phyloP scores from a whole-genome alignment of 768 basidiomycete genomes.

The Strobilomyces echinocephalus region DNA sequence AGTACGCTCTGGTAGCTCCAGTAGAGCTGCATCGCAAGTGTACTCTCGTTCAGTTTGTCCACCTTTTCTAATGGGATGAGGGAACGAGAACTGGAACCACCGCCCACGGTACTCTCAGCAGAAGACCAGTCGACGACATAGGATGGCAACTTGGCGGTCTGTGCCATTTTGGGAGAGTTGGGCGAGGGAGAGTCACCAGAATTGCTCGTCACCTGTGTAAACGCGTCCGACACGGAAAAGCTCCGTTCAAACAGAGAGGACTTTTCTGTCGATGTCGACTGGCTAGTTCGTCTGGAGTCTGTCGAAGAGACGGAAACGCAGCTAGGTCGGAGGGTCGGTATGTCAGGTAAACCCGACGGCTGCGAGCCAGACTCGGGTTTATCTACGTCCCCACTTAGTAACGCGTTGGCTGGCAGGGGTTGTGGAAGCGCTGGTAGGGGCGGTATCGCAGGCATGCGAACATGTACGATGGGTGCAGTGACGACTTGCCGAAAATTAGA shows the following conservation, averaged over 20 bases:
- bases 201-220: slow-evolving; percentile 20
- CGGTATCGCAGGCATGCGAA: slow-evolving; percentile 67
- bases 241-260: slow-evolving; percentile 30
- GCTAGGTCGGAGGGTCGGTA: slow-evolving; percentile 32
- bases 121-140: slow-evolving; percentile 47
- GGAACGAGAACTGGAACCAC: slow-evolving; percentile 29
- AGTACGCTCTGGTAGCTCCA: slow-evolving; percentile 57
- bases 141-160: slow-evolving; percentile 22
- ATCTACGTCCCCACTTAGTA: slow-evolving; percentile 23
- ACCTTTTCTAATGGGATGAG: slow-evolving; percentile 42
- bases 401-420: slow-evolving; percentile 24
- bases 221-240: slow-evolving; percentile 24
- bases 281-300: slow-evolving; percentile 32
- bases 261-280: slow-evolving; percentile 31
- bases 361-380: slow-evolving; percentile 22
- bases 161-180: slow-evolving; percentile 5
- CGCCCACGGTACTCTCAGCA: slow-evolving; percentile 38
- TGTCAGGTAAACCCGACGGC: slow-evolving; percentile 9
- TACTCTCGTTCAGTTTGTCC: slow-evolving; percentile 48
- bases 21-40: slow-evolving; percentile 68
- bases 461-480: slow-evolving; percentile 54
- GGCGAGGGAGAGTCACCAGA: slow-evolving; percentile 22
- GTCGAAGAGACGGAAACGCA: slow-evolving; percentile 54
- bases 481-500: slow-evolving; percentile 66
- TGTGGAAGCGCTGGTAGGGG: slow-evolving; percentile 48